Evolutionary conservation across 495 filamentous ascomycete genomes (phyloP).

Genomic region (Podospora anserina): DNA sequence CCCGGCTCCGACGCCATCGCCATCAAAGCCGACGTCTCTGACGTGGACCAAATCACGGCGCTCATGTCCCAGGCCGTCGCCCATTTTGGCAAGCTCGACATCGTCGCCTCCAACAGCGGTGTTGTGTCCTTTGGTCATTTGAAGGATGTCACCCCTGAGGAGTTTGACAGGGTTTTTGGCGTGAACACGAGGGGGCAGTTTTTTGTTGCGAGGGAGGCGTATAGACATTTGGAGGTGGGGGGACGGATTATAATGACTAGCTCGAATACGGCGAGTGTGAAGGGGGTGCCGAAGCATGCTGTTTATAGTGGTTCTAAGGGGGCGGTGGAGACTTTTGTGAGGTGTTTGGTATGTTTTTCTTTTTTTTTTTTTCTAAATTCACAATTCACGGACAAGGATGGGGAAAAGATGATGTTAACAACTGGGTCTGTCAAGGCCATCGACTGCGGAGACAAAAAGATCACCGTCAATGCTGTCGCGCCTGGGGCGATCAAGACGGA

Average conservation of each 20-base stretch:
- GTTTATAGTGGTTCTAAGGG: slow-evolving; percentile 48
- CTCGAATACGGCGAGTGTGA: slow-evolving; percentile 61
- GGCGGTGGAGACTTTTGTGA: slow-evolving; percentile 37
- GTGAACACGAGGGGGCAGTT: slow-evolving; percentile 78
- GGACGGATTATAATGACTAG: slow-evolving; percentile 63
- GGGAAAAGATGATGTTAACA: too few relatives aligned
- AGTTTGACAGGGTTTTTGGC: slow-evolving; percentile 75
- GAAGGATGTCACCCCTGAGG: slow-evolving; percentile 68
- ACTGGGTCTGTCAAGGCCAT: slow-evolving; percentile 25
- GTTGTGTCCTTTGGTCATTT: slow-evolving; percentile 61
- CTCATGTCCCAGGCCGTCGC: slow-evolving; percentile 53
- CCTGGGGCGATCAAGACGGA: slow-evolving; percentile 68
- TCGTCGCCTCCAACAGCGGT: slow-evolving; percentile 68
- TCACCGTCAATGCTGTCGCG: slow-evolving; percentile 64
- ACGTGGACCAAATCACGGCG: slow-evolving; percentile 57
- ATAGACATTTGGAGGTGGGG: slow-evolving; percentile 57
- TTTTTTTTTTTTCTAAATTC: too few relatives aligned
- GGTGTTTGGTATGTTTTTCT: slow-evolving; percentile 11
- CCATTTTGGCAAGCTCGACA: slow-evolving; percentile 63
- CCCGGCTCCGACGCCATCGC: slow-evolving; percentile 57
- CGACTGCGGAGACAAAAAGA: slow-evolving; percentile 44
- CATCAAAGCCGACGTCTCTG: slow-evolving; percentile 71
- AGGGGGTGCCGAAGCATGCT: slow-evolving; percentile 60
- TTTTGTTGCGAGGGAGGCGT: slow-evolving; percentile 71
- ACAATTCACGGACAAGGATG: too few relatives aligned